Evolutionary conservation across 352 stramenopile species (phyloP), one percentile per base, ranked within the genome.

Genomic region (Phytophthora pluvialis): DNA sequence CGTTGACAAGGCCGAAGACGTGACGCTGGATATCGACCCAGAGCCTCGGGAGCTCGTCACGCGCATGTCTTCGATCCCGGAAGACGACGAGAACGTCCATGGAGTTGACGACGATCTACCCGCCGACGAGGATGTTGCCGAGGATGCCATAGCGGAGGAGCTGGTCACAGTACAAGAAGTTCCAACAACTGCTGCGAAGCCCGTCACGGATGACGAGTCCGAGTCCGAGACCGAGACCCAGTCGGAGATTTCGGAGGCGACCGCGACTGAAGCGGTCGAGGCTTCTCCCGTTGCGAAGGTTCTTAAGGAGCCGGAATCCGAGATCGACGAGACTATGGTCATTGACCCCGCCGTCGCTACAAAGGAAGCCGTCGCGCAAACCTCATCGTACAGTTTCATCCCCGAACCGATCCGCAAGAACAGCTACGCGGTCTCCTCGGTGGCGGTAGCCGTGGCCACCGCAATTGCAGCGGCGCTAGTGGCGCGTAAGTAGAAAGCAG

Each of bases 391-490:
- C n/a, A 53, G 53, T 33, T 73, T 66, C 39, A 60, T 76, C n/a
- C 54, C 66, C 3, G 55, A 66, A 35, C 60, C 50, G 50, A 16
- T 74, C 5, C 58, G 68, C 31, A 63, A 69, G 15, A 66, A 73
- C 53, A 64, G 68, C 68, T 76, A 76, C 53, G 64, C 59, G 0
- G 48, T 69, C n/a, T 76, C 68, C 11, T 76, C 68, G 3, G 57
- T 76, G 11, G 68, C 58, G 12, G 57, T 73, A 18, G 68, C 64
- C 28, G 29, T 76, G 48, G 56, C 49, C 6, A 73, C 68, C 28
- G 64, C 49, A 47, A 64, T 76, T 40, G 52, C 50, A 16, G 68
- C 68, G n/a, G 64, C 68, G 16, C 25, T 76, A 4, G 40, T 70
- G n/a, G 57, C 68, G 12, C 68, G 68, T 51, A 70, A 58, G 40